Evolutionary conservation across 1,284 basidiomycete genomes (phyloP).

Genomic region (Rhodotorula sp.): DNA sequence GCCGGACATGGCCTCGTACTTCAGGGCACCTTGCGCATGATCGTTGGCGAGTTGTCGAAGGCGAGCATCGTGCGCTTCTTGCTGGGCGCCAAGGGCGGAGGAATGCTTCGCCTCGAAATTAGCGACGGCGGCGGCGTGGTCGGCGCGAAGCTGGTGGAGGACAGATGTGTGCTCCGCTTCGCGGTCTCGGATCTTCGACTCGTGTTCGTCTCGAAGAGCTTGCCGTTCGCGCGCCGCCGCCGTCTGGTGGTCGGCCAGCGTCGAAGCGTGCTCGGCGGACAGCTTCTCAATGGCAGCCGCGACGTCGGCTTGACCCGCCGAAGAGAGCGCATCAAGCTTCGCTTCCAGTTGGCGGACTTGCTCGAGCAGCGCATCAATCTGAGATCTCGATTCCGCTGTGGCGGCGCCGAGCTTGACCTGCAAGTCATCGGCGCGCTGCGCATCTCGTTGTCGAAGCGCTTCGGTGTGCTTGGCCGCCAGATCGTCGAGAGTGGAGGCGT

Average conservation of each 20-base stretch:
- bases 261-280: conserved; percentile 68
- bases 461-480: conserved; percentile 33
- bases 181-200: not conserved
- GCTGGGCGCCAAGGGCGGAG: not conserved
- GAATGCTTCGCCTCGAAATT: not conserved
- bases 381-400: conserved; percentile 3
- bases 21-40: not conserved
- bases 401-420: not conserved
- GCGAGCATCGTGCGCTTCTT: not conserved
- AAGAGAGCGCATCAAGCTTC: not conserved
- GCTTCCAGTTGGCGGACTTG: no score
- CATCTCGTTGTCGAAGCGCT: not conserved
- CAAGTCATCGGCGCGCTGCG: not conserved
- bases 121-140: conserved; percentile 8
- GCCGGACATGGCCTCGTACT: not conserved
- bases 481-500: conserved; percentile 55
- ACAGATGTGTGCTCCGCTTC: conserved; percentile 11
- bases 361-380: not conserved
- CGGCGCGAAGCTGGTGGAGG: conserved; percentile 55
- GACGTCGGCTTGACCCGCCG: not conserved
- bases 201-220: conserved; percentile 44
- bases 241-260: conserved; percentile 57
- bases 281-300: conserved; percentile 52
- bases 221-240: conserved; percentile 53
- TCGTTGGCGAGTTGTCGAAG: not conserved